Evolutionary conservation across 768 basidiomycete genomes (phyloP).

Genomic region (Guyanaporus albipodus): DNA sequence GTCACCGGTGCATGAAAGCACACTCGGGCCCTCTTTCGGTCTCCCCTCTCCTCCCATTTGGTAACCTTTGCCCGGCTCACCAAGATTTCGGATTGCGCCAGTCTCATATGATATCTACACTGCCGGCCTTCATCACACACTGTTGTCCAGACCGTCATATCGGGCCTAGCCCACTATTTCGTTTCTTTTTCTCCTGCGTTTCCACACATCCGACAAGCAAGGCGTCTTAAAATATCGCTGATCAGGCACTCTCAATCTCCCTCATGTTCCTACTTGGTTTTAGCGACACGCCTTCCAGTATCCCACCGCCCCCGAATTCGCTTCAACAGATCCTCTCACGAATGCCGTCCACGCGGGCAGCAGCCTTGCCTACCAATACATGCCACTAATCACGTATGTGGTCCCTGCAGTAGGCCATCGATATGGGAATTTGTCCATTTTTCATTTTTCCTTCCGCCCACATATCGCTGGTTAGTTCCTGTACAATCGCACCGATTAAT

Average conservation of each 20-base stretch:
- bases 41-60: too few species aligned
- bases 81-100: too few species aligned
- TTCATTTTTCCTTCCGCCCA: constrained; percentile 2
- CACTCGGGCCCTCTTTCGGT: too few species aligned
- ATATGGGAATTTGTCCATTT: constrained; percentile 16
- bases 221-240: constrained; percentile 18
- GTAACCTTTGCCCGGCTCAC: too few species aligned
- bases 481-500: constrained; percentile 6
- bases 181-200: too few species aligned
- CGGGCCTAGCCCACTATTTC: too few species aligned
- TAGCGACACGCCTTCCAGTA: constrained; percentile 7
- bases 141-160: neutral
- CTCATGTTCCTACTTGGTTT: constrained; percentile 5
- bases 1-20: too few species aligned
- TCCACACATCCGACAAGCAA: constrained; percentile 10
- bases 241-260: constrained; percentile 17
- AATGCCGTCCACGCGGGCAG: too few species aligned
- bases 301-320: constrained; percentile 6
- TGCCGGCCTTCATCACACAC: too few species aligned
- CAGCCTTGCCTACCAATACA: constrained; percentile 2
- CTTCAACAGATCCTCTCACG: constrained; percentile 28
- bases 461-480: constrained; percentile 2
- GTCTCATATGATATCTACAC: too few species aligned
- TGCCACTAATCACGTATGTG: constrained; percentile 11
- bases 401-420: constrained; percentile 7